These are phyloP conservation scores for Pleodorina starrii DNA, from an alignment of 139 green algal genomes.

Conservation along the genomic window DNA sequence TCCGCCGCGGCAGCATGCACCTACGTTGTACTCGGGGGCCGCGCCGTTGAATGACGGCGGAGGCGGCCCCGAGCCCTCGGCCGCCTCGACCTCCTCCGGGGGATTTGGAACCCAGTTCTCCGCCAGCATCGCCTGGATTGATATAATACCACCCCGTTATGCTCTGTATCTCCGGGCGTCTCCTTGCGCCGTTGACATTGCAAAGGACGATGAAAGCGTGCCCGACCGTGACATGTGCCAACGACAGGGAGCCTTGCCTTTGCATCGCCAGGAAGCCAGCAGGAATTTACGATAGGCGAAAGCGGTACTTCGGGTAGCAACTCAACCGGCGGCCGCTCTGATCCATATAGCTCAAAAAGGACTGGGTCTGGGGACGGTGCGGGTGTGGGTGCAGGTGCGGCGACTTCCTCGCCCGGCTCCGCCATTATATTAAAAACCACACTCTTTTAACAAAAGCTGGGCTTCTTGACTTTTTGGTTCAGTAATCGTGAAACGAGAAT, in stretches of 20 bases:
- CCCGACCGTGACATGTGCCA: neutral
- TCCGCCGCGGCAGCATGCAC: too few species aligned
- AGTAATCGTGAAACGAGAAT: too few species aligned
- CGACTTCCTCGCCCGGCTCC: neutral
- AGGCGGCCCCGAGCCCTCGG: slow-evolving; percentile 20
- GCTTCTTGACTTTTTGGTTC: too few species aligned
- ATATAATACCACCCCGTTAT: too few species aligned
- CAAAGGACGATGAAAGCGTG: too few species aligned
- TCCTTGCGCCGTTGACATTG: too few species aligned
- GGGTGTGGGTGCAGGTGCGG: neutral
- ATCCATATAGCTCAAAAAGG: slow-evolving; percentile 53
- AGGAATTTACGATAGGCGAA: slow-evolving; percentile 54
- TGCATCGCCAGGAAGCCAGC: slow-evolving; percentile 50
- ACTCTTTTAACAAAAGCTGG: too few species aligned
- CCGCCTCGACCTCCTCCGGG: slow-evolving; percentile 22
- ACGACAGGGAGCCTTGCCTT: slow-evolving; percentile 36
- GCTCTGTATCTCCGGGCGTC: too few species aligned
- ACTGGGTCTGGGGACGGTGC: slow-evolving; percentile 11
- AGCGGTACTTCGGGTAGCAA: slow-evolving; percentile 45
- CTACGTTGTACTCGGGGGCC: slow-evolving; percentile 58
- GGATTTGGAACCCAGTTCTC: slow-evolving; percentile 53
- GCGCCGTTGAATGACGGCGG: slow-evolving; percentile 51
- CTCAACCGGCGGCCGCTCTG: slow-evolving; percentile 48
- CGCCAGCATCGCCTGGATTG: slow-evolving; percentile 49
- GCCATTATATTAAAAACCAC: neutral